Evolutionary conservation across 306 rosid species (phyloP), one percentile per base, ranked within the genome.

Genomic region (Dalbergia cultrata): DNA sequence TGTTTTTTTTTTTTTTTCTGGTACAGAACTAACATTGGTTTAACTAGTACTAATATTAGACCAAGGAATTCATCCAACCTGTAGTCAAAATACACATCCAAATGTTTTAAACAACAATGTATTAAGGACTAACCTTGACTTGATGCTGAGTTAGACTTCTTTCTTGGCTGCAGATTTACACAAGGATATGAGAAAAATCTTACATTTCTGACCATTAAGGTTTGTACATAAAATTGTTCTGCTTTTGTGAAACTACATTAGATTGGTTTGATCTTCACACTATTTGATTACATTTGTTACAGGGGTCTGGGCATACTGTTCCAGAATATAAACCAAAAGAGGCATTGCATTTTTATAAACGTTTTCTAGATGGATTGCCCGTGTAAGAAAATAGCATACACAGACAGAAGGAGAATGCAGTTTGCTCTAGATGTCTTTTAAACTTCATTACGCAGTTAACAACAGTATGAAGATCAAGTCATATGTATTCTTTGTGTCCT

Each of bases 291-390:
- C 4, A 45, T 69, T 69, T 75, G 80, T 4, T 84, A 66, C 86
- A 93, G 97, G 97, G 97, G 64, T 62, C 97, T 41, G 97, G 97
- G 62, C 97, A 93, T 50, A 88, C 97, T 0, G 97, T 93, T 68
- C 94, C 97, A 13, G 97, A 93, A 72, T 91, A 93, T 85, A 93
- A 91, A 67, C 97, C 97, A 0, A 56, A 16, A 22, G 97, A 93
- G 84, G 81, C 97, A 17, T 77, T 91, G 16, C 76, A 91, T 75
- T 78, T 93, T 14, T 93, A 87, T 67, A 65, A 81, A 49, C 87
- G 90, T 21, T 93, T 91, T 76, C 53, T 91, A 72, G 74, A 81
- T 11, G 97, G 92, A 66, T 2, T 75, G 39, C 22, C 72, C n/a
- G 4, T 81, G 4, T 93, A 21, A 66, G 85, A 88, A 58, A 59